Evolutionary conservation across 2,329 filamentous ascomycete species (phyloP), one percentile per base, ranked within the genome.

Genomic region (Botrytis tulipae): DNA sequence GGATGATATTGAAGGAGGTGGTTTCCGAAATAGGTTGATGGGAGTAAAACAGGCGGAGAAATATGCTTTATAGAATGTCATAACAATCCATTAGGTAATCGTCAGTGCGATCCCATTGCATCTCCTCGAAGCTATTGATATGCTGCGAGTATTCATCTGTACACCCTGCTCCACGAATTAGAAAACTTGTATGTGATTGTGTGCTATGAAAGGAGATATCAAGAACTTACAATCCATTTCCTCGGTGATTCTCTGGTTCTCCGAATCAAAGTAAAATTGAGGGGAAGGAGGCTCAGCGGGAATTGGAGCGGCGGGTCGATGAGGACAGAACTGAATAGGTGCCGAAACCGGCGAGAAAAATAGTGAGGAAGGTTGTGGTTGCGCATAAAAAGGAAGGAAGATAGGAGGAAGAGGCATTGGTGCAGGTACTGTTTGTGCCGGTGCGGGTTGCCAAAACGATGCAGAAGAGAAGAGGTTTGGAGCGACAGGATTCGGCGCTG

Each of bases 161-260:
- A 32, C 62, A 66, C 62, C 42, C 62, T 66, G 22, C 22, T n/a
- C 5, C 3, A n/a, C 6, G 29, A 48, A 22, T 16, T 25, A 48
- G 8, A 10, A 5, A 32, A 66, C 6, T 10, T 61, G 22, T 1
- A 25, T 48, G 6, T 48, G 29, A 48, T 42, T 62, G 5, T 18
- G 4, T 35, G 10, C 3, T 2, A 48, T 5, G 2, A 14, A 32
- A 8, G 14, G 6, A 18, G 3, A 35, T 8, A 16, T 65, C 20
- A 42, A 14, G 60, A 32, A 48, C 62, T 66, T 66, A 66, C 62
- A 66, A n/a, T 66, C 62, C 62, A 66, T 66, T 18, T 66, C 62
- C 20, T 66, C 42, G 3, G 42, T 66, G 20, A 22, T 48, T 35
- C 42, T 22, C 42, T 66, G 42, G 42, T 66, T 35, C 14, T 35